A percentile compares a stretch with the other conserved stretches of the same genome.
Evolutionary conservation across 768 basidiomycete species (phyloP).

Genomic region (Dendrothele bispora): DNA sequence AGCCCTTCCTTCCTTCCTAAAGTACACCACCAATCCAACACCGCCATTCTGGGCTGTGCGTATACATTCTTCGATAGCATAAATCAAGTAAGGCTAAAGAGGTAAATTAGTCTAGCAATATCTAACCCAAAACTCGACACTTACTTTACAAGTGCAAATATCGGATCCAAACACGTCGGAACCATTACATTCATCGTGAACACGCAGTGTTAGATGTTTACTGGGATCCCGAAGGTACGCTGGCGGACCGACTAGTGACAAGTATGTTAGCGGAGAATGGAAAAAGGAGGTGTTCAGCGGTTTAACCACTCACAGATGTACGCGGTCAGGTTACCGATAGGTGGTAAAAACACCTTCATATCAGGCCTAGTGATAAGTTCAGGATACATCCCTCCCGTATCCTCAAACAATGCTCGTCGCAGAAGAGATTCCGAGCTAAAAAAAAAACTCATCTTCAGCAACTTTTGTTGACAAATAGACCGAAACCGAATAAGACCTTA

Average conservation of each 20-base stretch:
- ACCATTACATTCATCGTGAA: conserved; percentile 86
- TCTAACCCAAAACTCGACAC: conserved; percentile 94
- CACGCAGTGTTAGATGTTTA: conserved; percentile 83
- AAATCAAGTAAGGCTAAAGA: conserved; percentile 91
- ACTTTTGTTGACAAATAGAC: conserved; percentile 1
- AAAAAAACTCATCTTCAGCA: no score
- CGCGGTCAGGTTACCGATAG: conserved; percentile 87
- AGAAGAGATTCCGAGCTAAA: conserved; percentile 80
- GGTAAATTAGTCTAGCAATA: no score
- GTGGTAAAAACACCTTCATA: conserved; percentile 93
- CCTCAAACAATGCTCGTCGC: conserved; percentile 89
- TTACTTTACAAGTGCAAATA: conserved; percentile 1
- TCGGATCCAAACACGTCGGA: neutral
- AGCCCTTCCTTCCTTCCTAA: conserved; percentile 91
- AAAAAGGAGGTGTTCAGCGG: neutral
- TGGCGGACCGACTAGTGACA: conserved; percentile 76
- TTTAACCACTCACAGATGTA: conserved; percentile 73
- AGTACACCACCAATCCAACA: conserved; percentile 91
- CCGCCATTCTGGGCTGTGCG: conserved; percentile 66
- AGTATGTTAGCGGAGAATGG: neutral
- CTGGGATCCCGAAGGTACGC: conserved; percentile 71
- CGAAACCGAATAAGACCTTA: conserved; percentile 10
- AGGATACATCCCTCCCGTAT: conserved; percentile 94
- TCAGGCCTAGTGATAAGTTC: conserved; percentile 94
- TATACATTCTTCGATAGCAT: conserved; percentile 92